Conservation (phyloP, 306 rosid species). For the Nissolia schottii region DNA sequence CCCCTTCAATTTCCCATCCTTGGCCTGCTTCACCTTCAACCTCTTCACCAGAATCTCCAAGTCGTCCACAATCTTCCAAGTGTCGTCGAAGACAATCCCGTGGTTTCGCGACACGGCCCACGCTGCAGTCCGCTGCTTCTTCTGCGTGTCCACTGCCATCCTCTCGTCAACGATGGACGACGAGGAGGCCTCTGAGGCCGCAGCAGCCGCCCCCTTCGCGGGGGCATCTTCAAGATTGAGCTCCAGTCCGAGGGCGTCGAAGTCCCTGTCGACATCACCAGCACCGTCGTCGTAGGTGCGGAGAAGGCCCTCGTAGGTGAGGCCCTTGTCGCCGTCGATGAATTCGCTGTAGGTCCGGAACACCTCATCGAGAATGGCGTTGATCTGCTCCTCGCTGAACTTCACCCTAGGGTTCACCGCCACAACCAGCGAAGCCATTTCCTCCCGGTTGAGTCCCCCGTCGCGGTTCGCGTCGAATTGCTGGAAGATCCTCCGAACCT, state of each 20-base stretch:
- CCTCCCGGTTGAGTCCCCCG: constrained; percentile 85
- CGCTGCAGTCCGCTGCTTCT: constrained; percentile 96
- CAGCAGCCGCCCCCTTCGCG: constrained; percentile 29
- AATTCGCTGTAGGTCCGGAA: constrained; percentile 85
- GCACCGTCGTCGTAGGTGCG: constrained; percentile 98
- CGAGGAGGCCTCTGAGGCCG: constrained; percentile 73
- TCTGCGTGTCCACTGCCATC: constrained; percentile 63
- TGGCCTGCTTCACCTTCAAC: constrained; percentile 74
- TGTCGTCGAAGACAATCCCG: constrained; percentile 92
- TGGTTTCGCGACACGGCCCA: constrained; percentile 98
- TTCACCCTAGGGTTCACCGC: constrained; percentile 99
- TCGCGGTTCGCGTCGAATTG: constrained; percentile 82
- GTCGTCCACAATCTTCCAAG: constrained; percentile 97
- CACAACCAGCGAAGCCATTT: constrained; percentile 94
- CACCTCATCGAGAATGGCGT: constrained; percentile 94
- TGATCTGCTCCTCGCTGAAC: constrained; percentile 97
- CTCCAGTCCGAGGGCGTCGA: constrained; percentile 87
- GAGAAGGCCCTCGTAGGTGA: constrained; percentile 82
- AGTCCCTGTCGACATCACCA: constrained; percentile 95
- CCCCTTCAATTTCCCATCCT: constrained; percentile 74
- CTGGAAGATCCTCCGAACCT: constrained; percentile 81
- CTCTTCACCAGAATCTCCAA: constrained; percentile 83
- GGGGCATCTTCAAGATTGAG: constrained; percentile 41
- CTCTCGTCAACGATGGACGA: constrained; percentile 81
- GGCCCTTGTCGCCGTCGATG: constrained; percentile 82